Evolutionary conservation across 148 eudicot genomes (phyloP), one percentile per base, ranked within the genome.

Genomic region (Fagopyrum tataricum): DNA sequence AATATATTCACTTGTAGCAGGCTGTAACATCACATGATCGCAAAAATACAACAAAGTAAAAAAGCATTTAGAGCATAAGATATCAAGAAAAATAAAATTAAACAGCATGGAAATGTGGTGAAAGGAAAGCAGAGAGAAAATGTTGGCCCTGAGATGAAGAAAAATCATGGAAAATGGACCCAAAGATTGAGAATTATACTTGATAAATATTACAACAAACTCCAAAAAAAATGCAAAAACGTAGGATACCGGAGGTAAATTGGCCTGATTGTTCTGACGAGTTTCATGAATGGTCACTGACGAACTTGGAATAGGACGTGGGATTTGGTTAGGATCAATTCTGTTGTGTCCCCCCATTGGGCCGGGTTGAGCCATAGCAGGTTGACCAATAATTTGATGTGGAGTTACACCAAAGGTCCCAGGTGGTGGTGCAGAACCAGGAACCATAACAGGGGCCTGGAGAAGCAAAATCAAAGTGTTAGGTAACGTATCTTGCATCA

Each of bases 311-410:
- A 88, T 81, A 70, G 97, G 96, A 66, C 96, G 97, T 2, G 98
- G 98, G 82, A 94, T 94, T 79, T 94, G 97, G 75, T 88, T 89
- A 49, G 97, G 97, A 86, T 94, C 98, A 78, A 94, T 87, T 84
- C 85, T 94, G 26, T 92, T 87, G 67, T 87, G 83, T 70, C 86
- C 92, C 23, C 85, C 73, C 79, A 78, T 77, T 55, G 85, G 76
- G 69, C 89, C 90, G 62, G 83, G 76, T 75, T 88, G 91, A 76
- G 84, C 80, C 87, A 91, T 79, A 76, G 77, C 80, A 78, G 94
- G 82, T n/a, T 89, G 77, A 73, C 85, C 86, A 91, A 88, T 81
- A 31, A 85, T 82, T 73, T 95, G 97, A 80, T 82, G 74, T 71
- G 91, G 84, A 77, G 76, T 70, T 37, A 84, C 74, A 15, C 89